Conservation (phyloP, 192 early-diverging fungal genomes). For the Umbelopsis vinacea region DNA sequence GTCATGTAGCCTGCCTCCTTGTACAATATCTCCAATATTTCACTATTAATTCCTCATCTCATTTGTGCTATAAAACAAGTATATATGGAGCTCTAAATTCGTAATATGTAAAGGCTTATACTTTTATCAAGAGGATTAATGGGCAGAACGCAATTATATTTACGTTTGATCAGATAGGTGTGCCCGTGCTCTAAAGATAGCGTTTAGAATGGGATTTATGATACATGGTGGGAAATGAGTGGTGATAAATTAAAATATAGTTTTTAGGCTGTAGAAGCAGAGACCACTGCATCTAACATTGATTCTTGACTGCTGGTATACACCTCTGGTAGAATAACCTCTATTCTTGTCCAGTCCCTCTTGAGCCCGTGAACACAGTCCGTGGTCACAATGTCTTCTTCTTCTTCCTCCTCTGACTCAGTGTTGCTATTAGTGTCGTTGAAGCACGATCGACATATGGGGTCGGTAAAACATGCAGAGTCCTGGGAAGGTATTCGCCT, state of each 20-base stretch:
- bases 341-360: constrained; percentile 4
- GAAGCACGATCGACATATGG: neutral
- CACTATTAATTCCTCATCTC: neutral
- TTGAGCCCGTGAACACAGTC: neutral
- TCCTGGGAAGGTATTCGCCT: neutral
- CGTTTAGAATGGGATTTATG: neutral
- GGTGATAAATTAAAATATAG: neutral
- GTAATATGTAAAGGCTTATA: neutral
- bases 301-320: constrained; percentile 14
- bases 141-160: neutral
- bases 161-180: neutral
- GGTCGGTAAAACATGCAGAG: constrained; percentile 3
- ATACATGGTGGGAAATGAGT: neutral
- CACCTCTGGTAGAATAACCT: constrained; percentile 4
- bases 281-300: constrained; percentile 11
- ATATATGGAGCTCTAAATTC: neutral
- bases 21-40: constrained; percentile 2
- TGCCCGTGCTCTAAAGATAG: neutral
- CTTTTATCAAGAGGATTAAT: neutral
- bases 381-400: neutral
- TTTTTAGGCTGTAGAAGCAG: neutral
- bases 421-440: neutral
- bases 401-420: neutral
- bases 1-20: neutral
- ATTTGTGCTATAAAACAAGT: no score